These are phyloP conservation scores for Meyerozyma smithsonii DNA, from an alignment of 1,139 yeast genomes.

Conservation along the genomic window DNA sequence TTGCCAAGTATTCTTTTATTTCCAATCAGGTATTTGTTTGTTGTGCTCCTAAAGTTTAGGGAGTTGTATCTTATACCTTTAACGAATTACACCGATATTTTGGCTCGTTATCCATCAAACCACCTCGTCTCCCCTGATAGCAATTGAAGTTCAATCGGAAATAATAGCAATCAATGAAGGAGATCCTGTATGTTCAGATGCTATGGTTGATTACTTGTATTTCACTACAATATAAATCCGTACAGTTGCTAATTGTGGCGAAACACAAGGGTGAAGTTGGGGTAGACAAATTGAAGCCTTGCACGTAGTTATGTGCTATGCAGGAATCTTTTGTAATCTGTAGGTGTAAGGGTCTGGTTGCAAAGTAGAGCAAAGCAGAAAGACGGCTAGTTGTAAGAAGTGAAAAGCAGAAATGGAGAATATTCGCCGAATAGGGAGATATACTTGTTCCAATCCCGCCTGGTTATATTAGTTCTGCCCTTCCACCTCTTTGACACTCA, in stretches of 20 bases:
- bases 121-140: not conserved
- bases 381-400: too few species aligned
- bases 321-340: too few species aligned
- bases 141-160: not conserved
- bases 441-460: too few species aligned
- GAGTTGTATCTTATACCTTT: not conserved
- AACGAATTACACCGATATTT: not conserved
- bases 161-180: not conserved
- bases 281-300: not conserved
- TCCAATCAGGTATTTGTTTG: not conserved
- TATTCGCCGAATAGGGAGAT: too few species aligned
- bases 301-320: not conserved
- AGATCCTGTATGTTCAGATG: not conserved
- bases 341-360: too few species aligned
- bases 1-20: not conserved
- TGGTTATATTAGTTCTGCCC: too few species aligned
- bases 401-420: too few species aligned
- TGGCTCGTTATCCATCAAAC: not conserved
- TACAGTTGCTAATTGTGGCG: not conserved
- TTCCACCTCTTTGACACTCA: too few species aligned
- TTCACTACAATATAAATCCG: not conserved
- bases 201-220: not conserved
- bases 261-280: not conserved
- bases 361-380: too few species aligned
- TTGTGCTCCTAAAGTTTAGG: not conserved